Evolutionary conservation across 352 stramenopile genomes (phyloP), one percentile per base, ranked within the genome.

Genomic region (Globisporangium recalcitrans): DNA sequence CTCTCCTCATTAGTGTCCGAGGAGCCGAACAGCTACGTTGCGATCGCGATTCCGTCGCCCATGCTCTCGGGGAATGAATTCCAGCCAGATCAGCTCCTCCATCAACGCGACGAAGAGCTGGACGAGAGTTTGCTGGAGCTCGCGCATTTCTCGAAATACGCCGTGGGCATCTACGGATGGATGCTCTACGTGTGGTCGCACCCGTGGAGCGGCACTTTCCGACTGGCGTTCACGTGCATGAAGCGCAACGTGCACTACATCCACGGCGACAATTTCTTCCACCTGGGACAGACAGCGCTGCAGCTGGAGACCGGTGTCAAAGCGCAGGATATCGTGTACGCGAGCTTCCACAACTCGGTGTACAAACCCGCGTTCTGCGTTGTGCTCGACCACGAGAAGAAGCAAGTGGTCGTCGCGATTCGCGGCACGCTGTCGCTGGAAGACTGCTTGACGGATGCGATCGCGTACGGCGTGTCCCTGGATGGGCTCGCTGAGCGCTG

Each of bases 111-210:
- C 54, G 47, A 74, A 22, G 72, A 85, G 27, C 71, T 90, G 49
- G 73, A 68, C 3, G 62, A 64, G 27, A 72, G 67, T 31, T 56
- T 95, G 21, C 62, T 84, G 22, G 82, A 95, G 36, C 62, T 93
- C 21, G 85, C 85, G n/a, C 73, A 95, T 52, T 93, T 77, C 54
- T 93, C 83, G n/a, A 85, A 90, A 67, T 95, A 91, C 62, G 81
- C 87, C 0, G 72, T 94, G 29, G 84, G 87, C 11, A 95, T 95
- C 56, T 95, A 94, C 67, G 87, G 87, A 10, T 95, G 87, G 87
- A 95, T 95, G 85, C 70, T 95, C 46, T 95, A 90, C 64, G 80
- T 95, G 27, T 95, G 87, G 87, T 93, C 84, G n/a, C 83, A 93
- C 51, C 87, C 87, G 8, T 95, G 87, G 85, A 91, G 61, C n/a